Base-by-base conservation (phyloP, 225 moss, liverwort and hornwort species). In the Straminergon stramineum region DNA sequence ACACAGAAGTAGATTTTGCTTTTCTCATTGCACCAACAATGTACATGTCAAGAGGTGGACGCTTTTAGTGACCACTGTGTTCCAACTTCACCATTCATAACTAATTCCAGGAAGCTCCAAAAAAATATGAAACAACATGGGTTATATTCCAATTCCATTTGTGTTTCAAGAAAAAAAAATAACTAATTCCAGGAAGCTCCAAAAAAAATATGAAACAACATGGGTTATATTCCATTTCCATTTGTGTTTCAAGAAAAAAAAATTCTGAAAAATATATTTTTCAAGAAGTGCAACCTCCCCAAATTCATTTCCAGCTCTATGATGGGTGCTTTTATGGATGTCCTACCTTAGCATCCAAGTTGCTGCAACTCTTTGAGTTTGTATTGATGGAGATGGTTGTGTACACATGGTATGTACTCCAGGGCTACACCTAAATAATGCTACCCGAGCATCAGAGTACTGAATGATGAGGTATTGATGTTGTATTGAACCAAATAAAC, bases 61-160 rank as follows among this genome's bases (percentile, higher is more conserved):
- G 0, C 2, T 16, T 1, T 2, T 37, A 24, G 6, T 6, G 24
- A 56, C 2, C 16, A 6, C 1, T 24, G 1, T 2, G 10, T 79
- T 24, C 4, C 56, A 79, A 37, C 37, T 35, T 53, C 3, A 53
- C 15, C 56, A 56, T 24, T n/a, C 9, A 37, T 37, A 56, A 2
- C 26, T 56, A 23, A 79, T 37, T 56, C 15, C 37, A 24, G 1
- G 11, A 37, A 79, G 10, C 37, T 56, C 10, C 16, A 17, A 56
- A 56, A n/a, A n/a, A n/a, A 10, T 37, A 24, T 10, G 6, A n/a
- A 56, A 37, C n/a, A 1, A 79, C 10, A 56, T 78, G 24, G 24
- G 2, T 56, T 37, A 24, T 1, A 12, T 37, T 56, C 2, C 78
- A 56, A 55, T 56, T 79, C 5, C 15, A 15, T 35, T 23, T 53